Percentiles rank a stretch among this genome's conserved stretches.
Conservation (phyloP, 148 eudicot species). For the Camellia lanceoleosa region DNA sequence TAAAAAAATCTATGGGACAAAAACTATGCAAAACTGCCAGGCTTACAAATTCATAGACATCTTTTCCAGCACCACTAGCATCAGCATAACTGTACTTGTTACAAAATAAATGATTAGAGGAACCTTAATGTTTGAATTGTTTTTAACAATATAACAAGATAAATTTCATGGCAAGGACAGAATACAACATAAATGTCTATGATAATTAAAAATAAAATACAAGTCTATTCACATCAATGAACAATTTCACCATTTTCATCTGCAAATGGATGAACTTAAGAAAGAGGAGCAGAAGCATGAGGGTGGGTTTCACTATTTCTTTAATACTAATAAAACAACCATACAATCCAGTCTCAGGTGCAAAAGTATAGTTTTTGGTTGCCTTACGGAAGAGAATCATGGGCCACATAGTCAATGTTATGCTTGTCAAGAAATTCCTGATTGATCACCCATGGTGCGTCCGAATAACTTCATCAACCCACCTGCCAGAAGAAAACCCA, state of each 20-base stretch:
- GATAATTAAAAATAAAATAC: neutral
- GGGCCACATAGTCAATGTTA: slow-evolving; percentile 70
- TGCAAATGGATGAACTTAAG: neutral
- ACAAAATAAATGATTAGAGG: neutral
- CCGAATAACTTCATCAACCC: slow-evolving; percentile 85
- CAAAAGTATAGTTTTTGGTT: neutral
- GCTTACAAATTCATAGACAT: slow-evolving; percentile 80
- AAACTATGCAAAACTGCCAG: neutral
- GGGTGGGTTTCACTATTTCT: neutral
- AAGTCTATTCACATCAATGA: neutral
- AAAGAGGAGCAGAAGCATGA: neutral
- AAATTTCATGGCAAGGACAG: neutral
- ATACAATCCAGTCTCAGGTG: neutral
- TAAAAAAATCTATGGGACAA: neutral
- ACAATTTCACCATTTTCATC: neutral
- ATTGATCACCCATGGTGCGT: slow-evolving; percentile 72
- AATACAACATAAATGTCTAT: neutral
- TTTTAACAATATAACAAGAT: slow-evolving; percentile 5
- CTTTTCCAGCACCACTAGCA: slow-evolving; percentile 68
- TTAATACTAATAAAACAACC: neutral
- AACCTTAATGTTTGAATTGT: neutral
- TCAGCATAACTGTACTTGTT: slow-evolving; percentile 56
- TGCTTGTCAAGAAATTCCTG: slow-evolving; percentile 67
- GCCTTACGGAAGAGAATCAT: slow-evolving; percentile 76
- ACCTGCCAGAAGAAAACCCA: slow-evolving; percentile 31